These are phyloP conservation scores for Fusarium pseudograminearum DNA, from an alignment of 2,329 filamentous ascomycete genomes.

Conservation along the genomic window DNA sequence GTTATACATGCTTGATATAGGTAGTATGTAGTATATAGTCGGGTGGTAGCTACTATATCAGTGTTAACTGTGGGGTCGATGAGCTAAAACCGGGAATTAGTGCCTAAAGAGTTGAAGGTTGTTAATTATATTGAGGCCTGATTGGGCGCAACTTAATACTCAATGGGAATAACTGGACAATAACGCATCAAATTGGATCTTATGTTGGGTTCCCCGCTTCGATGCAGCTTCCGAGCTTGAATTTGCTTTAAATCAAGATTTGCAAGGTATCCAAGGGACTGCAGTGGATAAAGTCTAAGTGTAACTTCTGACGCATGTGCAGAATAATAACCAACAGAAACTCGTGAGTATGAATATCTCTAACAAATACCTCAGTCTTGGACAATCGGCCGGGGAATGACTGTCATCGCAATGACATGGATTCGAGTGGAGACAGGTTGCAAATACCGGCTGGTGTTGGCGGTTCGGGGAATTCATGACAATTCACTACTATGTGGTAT, in stretches of 20 bases:
- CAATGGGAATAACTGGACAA: background rate
- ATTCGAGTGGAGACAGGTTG: slow-evolving; percentile 1
- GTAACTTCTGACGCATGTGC: background rate
- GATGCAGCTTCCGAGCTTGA: background rate
- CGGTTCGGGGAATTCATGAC: slow-evolving; percentile 16
- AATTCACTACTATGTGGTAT: background rate
- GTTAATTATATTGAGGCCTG: background rate
- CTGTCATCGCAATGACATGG: background rate
- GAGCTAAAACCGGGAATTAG: background rate
- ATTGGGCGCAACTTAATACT: slow-evolving; percentile 11
- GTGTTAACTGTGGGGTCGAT: slow-evolving; percentile 1
- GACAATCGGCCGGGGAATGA: background rate
- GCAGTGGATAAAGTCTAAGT: background rate
- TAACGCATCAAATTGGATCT: background rate
- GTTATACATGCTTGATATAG: background rate
- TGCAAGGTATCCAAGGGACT: background rate
- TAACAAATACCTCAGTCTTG: background rate
- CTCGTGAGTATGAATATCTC: background rate
- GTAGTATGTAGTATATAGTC: too few relatives aligned
- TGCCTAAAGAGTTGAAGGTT: slow-evolving; percentile 7
- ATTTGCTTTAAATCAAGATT: background rate
- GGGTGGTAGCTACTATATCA: background rate
- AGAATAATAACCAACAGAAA: background rate
- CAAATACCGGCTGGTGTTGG: background rate
- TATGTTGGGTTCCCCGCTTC: background rate